Conservation (phyloP, 139 green algal genomes). For the Nannochloris sp. region DNA sequence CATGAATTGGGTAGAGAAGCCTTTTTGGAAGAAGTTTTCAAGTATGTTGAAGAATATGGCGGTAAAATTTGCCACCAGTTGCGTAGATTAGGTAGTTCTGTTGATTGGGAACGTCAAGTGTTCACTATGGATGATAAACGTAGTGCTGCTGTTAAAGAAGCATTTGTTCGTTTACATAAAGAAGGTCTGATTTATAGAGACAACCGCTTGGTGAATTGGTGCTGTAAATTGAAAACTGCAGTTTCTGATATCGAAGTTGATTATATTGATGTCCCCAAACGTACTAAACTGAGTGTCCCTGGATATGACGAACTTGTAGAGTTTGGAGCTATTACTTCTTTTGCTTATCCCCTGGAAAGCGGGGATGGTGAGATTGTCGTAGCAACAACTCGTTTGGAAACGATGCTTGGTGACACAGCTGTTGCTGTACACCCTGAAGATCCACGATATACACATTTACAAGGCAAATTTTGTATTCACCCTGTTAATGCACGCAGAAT, state of each 20-base stretch:
- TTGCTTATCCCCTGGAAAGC: constrained; percentile 89
- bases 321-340: constrained; percentile 92
- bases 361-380: constrained; percentile 73
- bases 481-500: constrained; percentile 78
- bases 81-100: constrained; percentile 73
- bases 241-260: constrained; percentile 98
- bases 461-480: constrained; percentile 78
- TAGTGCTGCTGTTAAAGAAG: constrained; percentile 54
- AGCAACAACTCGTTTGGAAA: constrained; percentile 89
- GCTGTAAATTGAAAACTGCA: constrained; percentile 82
- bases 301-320: constrained; percentile 79
- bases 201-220: constrained; percentile 98
- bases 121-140: constrained; percentile 97
- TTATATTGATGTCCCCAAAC: constrained; percentile 81
- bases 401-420: constrained; percentile 92
- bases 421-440: constrained; percentile 95
- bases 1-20: constrained; percentile 92
- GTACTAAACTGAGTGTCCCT: constrained; percentile 67
- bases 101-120: constrained; percentile 83
- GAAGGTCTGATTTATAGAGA: constrained; percentile 92
- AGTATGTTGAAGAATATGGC: constrained; percentile 87
- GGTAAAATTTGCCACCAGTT: constrained; percentile 83
- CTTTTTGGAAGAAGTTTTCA: constrained; percentile 84
- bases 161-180: constrained; percentile 63
- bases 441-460: constrained; percentile 67